These are phyloP conservation scores for Torrubiellomyces zombiae DNA, from an alignment of 2,329 filamentous ascomycete genomes.

Conservation along the genomic window DNA sequence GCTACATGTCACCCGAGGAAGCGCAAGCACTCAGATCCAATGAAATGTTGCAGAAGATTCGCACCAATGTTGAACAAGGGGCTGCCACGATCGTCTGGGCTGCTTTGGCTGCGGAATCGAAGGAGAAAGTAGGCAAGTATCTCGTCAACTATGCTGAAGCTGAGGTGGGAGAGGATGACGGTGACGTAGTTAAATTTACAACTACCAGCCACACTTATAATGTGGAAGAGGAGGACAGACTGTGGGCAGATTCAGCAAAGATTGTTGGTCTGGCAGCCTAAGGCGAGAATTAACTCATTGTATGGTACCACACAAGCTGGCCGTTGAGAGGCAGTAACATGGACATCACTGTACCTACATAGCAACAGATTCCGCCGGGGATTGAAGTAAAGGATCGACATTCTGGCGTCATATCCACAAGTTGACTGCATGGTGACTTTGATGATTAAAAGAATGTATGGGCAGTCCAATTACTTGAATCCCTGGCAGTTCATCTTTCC, in stretches of 20 bases:
- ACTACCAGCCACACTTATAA: conserved; percentile 17
- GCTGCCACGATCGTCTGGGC: conserved; percentile 30
- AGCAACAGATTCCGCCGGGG: too few relatives aligned
- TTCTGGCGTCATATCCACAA: too few relatives aligned
- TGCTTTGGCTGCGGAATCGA: conserved; percentile 22
- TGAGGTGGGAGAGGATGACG: conserved; percentile 2
- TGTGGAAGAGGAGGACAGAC: conserved; percentile 16
- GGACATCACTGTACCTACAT: too few relatives aligned
- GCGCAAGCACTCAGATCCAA: background rate
- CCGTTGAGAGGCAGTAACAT: too few relatives aligned
- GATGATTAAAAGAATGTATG: too few relatives aligned
- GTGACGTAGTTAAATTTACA: conserved; percentile 2
- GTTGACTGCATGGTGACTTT: too few relatives aligned
- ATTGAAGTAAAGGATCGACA: too few relatives aligned
- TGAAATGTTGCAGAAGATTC: background rate
- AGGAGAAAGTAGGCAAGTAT: conserved; percentile 29
- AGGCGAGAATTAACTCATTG: too few relatives aligned
- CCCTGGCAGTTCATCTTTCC: too few relatives aligned
- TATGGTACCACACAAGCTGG: too few relatives aligned
- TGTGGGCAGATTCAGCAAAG: conserved; percentile 18
- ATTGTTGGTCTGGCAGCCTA: conserved; percentile 3
- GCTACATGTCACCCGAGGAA: conserved; percentile 1
- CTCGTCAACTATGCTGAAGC: conserved; percentile 23
- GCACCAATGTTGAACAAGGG: conserved; percentile 18
- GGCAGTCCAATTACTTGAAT: too few relatives aligned